Percentiles rank a stretch among this genome's conserved stretches.
Conservation (phyloP, 2,329 filamentous ascomycete species). For the Nemania sp. region DNA sequence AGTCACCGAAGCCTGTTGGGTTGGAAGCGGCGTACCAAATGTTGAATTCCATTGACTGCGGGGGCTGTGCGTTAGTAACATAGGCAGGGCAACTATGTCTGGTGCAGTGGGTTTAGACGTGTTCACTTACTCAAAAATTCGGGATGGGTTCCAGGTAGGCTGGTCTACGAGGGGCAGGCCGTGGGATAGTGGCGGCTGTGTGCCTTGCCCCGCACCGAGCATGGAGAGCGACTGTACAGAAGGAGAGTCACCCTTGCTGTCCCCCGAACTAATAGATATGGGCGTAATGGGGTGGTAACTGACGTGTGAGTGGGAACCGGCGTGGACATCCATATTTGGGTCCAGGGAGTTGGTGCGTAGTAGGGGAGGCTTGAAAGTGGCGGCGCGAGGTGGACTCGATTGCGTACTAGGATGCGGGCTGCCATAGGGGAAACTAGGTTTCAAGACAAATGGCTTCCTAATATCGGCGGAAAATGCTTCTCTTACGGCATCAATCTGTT, state of each 20-base stretch:
- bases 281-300: slow-evolving; percentile 81
- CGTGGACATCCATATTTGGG: slow-evolving; percentile 57
- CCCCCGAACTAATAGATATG: slow-evolving; percentile 71
- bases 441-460: slow-evolving; percentile 84
- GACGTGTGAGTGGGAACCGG: slow-evolving; percentile 60
- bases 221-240: slow-evolving; percentile 72
- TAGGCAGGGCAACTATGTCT: not conserved
- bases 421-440: slow-evolving; percentile 83
- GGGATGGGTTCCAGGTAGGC: slow-evolving; percentile 78
- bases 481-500: slow-evolving; percentile 84
- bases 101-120: not conserved
- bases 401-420: slow-evolving; percentile 70
- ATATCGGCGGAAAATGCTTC: slow-evolving; percentile 89
- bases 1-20: slow-evolving; percentile 47
- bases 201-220: slow-evolving; percentile 63
- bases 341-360: slow-evolving; percentile 54
- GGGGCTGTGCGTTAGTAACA: slow-evolving; percentile 30
- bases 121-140: slow-evolving; percentile 81
- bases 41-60: slow-evolving; percentile 91
- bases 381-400: slow-evolving; percentile 64
- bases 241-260: slow-evolving; percentile 77
- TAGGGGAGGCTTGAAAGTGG: slow-evolving; percentile 54
- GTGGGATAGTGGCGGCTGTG: slow-evolving; percentile 56
- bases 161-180: slow-evolving; percentile 65
- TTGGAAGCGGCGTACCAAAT: slow-evolving; percentile 71